phyloP scores from a whole-genome alignment of 1,284 basidiomycete species.

The Cutaneotrichosporon dermatis region DNA sequence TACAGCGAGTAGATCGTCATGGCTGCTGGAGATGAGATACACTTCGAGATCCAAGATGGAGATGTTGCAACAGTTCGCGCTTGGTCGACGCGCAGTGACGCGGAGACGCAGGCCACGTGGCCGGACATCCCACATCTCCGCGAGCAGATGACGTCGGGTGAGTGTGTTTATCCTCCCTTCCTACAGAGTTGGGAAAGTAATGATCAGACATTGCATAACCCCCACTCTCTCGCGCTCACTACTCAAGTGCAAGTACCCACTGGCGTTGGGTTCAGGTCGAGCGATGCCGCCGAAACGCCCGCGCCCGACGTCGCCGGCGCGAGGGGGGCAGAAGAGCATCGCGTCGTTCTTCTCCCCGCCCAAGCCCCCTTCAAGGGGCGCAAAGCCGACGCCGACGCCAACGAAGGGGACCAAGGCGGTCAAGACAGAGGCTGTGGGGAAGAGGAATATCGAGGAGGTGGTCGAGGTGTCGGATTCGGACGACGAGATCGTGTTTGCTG shows the following conservation, averaged over 20 bases:
- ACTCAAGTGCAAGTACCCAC: too few relatives aligned
- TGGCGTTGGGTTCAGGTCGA: neutral
- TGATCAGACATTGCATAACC: too few relatives aligned
- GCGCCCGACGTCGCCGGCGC: slow-evolving; percentile 17
- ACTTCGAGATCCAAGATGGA: too few relatives aligned
- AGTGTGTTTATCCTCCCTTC: slow-evolving; percentile 1
- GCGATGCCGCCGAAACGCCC: slow-evolving; percentile 12
- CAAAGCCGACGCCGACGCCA: too few relatives aligned
- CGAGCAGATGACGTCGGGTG: slow-evolving; percentile 9
- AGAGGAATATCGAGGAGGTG: slow-evolving; percentile 8
- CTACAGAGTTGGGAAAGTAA: too few relatives aligned
- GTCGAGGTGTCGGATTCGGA: slow-evolving; percentile 38
- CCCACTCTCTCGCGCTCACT: too few relatives aligned
- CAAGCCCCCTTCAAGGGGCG: neutral
- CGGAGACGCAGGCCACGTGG: neutral
- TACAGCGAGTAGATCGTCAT: slow-evolving; percentile 86
- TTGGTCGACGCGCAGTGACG: neutral
- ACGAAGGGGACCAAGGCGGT: too few relatives aligned
- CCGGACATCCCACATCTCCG: too few relatives aligned
- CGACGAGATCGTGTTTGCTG: slow-evolving; percentile 4
- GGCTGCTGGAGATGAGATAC: neutral
- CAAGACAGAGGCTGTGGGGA: too few relatives aligned
- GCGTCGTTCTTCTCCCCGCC: slow-evolving; percentile 41
- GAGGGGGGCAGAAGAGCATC: slow-evolving; percentile 26
- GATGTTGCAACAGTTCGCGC: neutral